These are phyloP conservation scores for Alternaria arbusti DNA, from an alignment of 2,329 filamentous ascomycete species.

Conservation along the genomic window DNA sequence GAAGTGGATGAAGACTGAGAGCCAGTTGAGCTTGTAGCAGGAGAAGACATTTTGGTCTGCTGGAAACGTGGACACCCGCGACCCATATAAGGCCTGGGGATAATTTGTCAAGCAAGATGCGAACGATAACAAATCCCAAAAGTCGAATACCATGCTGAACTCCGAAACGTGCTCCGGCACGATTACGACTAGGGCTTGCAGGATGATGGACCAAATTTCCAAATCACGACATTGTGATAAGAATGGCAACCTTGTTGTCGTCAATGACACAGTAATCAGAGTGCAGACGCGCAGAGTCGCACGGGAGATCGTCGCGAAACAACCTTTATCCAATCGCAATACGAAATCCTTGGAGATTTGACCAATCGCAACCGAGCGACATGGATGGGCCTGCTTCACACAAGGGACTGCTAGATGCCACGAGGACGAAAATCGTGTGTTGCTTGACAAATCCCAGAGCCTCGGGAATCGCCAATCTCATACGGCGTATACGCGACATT, in stretches of 20 bases:
- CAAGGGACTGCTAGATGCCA: conserved; percentile 1
- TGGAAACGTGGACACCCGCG: not conserved
- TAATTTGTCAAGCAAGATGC: conserved; percentile 26
- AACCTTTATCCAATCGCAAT: conserved; percentile 11
- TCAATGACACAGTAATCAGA: not conserved
- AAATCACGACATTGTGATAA: not conserved
- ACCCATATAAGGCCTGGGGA: conserved; percentile 17
- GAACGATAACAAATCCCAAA: not conserved
- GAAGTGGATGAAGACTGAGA: conserved; percentile 29
- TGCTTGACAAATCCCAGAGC: conserved; percentile 28
- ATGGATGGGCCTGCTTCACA: not conserved
- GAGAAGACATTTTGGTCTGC: conserved; percentile 19
- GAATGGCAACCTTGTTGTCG: not conserved
- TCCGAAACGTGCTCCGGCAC: conserved; percentile 7
- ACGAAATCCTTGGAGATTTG: not conserved
- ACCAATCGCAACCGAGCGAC: conserved; percentile 1
- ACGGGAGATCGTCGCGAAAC: not conserved
- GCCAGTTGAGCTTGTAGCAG: conserved; percentile 15
- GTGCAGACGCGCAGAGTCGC: not conserved
- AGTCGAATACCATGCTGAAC: not conserved
- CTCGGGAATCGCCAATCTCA: not conserved
- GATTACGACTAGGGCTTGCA: conserved; percentile 1
- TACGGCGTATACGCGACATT: conserved; percentile 1
- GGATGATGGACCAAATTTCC: conserved; percentile 4
- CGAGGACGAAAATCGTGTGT: not conserved